Evolutionary conservation across 192 early-diverging fungal species (phyloP), one percentile per base, ranked within the genome.

Genomic region (Gigaspora rosea): DNA sequence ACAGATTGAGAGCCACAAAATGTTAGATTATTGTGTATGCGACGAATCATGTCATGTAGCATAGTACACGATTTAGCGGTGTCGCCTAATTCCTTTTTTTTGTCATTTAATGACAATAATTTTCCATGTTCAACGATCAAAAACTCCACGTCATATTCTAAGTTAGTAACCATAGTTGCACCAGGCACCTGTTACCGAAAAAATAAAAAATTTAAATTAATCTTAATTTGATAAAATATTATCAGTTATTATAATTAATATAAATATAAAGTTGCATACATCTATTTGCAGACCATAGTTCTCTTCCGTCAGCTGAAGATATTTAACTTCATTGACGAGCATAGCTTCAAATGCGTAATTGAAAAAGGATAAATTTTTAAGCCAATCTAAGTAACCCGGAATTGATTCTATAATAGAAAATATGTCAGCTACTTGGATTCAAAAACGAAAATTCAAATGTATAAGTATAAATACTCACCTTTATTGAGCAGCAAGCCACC

Each of bases 271-370:
- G 54, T 49, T 51, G 12, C 22, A 67, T 81, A 92, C 90, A 78
- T 95, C 90, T 67, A 96, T 95, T 61, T 92, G 87, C 22, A 96
- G 82, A 9, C 94, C 94, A 85, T 90, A 94, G 50, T 90, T 88
- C 35, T 92, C 90, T 62, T 96, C 94, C 49, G 90, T 86, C 9
- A 96, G 80, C 65, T 90, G 91, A 49, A 95, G 82, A 54, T 93
- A 89, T 1, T 91, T 86, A 16, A 98, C 86, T 81, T 98, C 96
- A 79, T 96, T 98, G 47, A 95, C 95, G 33, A 95, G 82, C 41
- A 98, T 74, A 0, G 96, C 94, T 73, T 98, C 96, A 64, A 96
- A 90, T 8, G 92, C 96, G 80, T 91, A 89, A 68, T 98, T 96
- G 80, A 96, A 98, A 75, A 95, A 94, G 18, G 94, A 95, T 4